These are phyloP conservation scores for Lagenidium giganteum DNA, from an alignment of 352 stramenopile genomes.

Conservation along the genomic window DNA sequence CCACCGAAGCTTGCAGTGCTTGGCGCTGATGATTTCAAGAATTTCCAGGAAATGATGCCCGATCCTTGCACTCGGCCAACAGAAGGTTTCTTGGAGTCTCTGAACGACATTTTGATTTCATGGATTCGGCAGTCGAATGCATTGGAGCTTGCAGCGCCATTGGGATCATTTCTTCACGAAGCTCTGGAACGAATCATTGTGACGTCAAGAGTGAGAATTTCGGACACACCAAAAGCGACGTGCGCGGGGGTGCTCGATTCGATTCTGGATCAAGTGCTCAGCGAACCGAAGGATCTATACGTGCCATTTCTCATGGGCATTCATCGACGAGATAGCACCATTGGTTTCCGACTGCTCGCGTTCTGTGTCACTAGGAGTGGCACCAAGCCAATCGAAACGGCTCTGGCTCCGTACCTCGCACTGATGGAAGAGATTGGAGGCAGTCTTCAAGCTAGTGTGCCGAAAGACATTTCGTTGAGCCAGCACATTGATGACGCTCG, in stretches of 20 bases:
- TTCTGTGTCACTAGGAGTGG: slow-evolving; percentile 66
- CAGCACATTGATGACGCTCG: slow-evolving; percentile 79
- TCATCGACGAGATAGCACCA: slow-evolving; percentile 63
- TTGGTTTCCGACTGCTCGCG: slow-evolving; percentile 66
- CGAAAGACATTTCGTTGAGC: slow-evolving; percentile 67
- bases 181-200: slow-evolving; percentile 74
- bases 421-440: slow-evolving; percentile 55
- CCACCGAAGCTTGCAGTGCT: slow-evolving; percentile 52
- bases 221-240: slow-evolving; percentile 50
- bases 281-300: slow-evolving; percentile 58
- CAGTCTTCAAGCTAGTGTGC: slow-evolving; percentile 37
- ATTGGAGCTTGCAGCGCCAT: slow-evolving; percentile 45
- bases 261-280: slow-evolving; percentile 78
- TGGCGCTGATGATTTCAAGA: slow-evolving; percentile 70
- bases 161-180: slow-evolving; percentile 57
- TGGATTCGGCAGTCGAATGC: slow-evolving; percentile 79
- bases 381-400: slow-evolving; percentile 44
- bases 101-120: slow-evolving; percentile 82
- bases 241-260: slow-evolving; percentile 68
- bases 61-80: slow-evolving; percentile 54
- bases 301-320: slow-evolving; percentile 80
- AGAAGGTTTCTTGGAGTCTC: slow-evolving; percentile 69
- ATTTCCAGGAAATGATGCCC: slow-evolving; percentile 67
- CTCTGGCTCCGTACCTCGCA: slow-evolving; percentile 53
- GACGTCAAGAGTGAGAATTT: slow-evolving; percentile 67